A percentile compares a stretch with the other conserved stretches of the same genome.
Evolutionary conservation across 2,329 filamentous ascomycete species (phyloP).

Genomic region (Xylariaceae sp.): DNA sequence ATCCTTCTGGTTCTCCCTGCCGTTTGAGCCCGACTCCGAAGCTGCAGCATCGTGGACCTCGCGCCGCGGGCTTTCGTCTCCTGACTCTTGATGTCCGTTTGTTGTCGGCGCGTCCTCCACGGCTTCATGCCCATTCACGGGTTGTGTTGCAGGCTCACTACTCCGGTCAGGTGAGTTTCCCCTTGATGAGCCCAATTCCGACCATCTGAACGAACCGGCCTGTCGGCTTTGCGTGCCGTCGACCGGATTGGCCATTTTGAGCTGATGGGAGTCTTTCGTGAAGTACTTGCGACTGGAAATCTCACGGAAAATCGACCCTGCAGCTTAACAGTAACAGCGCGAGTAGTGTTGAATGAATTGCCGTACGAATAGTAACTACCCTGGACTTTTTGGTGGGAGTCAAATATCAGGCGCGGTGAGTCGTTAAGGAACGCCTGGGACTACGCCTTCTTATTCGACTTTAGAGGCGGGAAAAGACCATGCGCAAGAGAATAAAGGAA

Average conservation of each 20-base stretch:
- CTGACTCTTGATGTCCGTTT: not conserved
- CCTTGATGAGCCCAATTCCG: not conserved
- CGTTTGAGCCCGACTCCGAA: constrained; percentile 16
- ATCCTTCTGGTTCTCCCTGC: constrained; percentile 9
- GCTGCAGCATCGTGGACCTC: constrained; percentile 17
- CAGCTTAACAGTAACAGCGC: not conserved
- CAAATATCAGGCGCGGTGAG: constrained; percentile 3
- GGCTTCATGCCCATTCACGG: not conserved
- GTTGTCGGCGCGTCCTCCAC: not conserved
- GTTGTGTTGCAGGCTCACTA: constrained; percentile 1
- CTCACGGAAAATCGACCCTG: too few species aligned
- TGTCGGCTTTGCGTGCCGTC: constrained; percentile 6
- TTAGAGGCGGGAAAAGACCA: not conserved
- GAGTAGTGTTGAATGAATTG: not conserved
- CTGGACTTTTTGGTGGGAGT: too few species aligned
- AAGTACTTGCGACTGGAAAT: constrained; percentile 7
- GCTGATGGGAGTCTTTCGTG: constrained; percentile 1
- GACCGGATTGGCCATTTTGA: constrained; percentile 16
- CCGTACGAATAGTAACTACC: too few species aligned
- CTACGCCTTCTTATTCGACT: not conserved
- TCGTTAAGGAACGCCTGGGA: not conserved
- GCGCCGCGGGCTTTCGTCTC: not conserved
- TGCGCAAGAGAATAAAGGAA: not conserved
- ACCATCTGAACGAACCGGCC: not conserved
- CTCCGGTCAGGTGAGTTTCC: constrained; percentile 11